A percentile compares a stretch with the other conserved stretches of the same genome.
Evolutionary conservation across 768 basidiomycete species (phyloP).

Genomic region (Suillus sp.): DNA sequence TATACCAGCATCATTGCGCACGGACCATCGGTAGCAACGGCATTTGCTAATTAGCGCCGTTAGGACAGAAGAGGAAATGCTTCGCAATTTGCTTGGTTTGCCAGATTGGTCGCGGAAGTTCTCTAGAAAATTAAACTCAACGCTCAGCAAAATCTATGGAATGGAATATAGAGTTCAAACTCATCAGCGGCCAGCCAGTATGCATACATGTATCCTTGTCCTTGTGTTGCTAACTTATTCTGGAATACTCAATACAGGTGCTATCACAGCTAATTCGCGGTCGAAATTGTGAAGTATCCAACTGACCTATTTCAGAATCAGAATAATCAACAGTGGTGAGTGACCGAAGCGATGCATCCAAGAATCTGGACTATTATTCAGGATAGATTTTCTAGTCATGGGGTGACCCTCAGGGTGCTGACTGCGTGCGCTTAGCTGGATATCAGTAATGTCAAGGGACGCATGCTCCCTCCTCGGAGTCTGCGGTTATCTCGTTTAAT

Average conservation of each 20-base stretch:
- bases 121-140: too few species aligned
- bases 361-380: neutral
- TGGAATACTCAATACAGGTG: neutral
- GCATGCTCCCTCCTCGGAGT: neutral
- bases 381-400: neutral
- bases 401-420: too few species aligned
- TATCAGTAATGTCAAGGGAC: neutral
- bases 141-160: neutral
- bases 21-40: slow-evolving; percentile 14
- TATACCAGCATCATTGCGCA: slow-evolving; percentile 26
- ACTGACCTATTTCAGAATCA: neutral
- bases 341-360: neutral
- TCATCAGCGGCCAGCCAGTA: neutral
- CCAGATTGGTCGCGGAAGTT: neutral
- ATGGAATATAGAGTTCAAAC: neutral
- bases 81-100: neutral
- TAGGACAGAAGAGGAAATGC: neutral
- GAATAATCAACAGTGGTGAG: neutral
- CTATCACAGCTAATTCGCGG: neutral
- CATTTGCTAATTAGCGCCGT: neutral
- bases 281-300: neutral
- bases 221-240: neutral
- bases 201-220: neutral
- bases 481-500: neutral
- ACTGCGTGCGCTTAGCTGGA: neutral